phyloP scores from a whole-genome alignment of 352 stramenopile species.

The Elongisporangium prolatum region DNA sequence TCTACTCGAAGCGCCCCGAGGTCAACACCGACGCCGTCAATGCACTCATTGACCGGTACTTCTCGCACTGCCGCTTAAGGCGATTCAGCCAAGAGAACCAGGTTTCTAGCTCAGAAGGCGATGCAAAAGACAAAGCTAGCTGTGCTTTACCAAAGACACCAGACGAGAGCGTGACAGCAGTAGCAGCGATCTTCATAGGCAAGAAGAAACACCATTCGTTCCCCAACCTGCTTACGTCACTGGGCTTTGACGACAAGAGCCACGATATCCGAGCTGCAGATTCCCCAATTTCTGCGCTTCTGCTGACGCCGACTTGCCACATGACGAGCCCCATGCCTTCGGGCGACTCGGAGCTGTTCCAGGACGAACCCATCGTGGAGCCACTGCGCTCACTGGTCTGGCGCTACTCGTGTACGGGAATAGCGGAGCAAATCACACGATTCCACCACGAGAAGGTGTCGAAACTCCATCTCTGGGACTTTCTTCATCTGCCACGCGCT shows the following conservation, averaged over 20 bases:
- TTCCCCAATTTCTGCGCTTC: not conserved
- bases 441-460: conserved; percentile 58
- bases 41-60: conserved; percentile 59
- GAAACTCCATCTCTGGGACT: conserved; percentile 44
- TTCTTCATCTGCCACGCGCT: conserved; percentile 42
- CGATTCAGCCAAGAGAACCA: conserved; percentile 55
- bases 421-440: conserved; percentile 63
- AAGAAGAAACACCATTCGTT: conserved; percentile 60
- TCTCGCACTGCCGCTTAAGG: conserved; percentile 60
- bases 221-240: conserved; percentile 41
- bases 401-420: conserved; percentile 39
- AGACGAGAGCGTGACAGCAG: conserved; percentile 20
- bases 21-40: conserved; percentile 33
- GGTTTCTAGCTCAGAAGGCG: conserved; percentile 4
- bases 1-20: conserved; percentile 55
- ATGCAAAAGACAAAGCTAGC: not conserved
- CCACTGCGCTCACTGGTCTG: conserved; percentile 44
- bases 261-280: not conserved
- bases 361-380: conserved; percentile 34
- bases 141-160: conserved; percentile 6
- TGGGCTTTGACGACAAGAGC: conserved; percentile 5
- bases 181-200: conserved; percentile 7
- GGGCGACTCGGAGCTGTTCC: conserved; percentile 38
- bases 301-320: not conserved
- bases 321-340: not conserved